Percentiles rank a stretch among this genome's conserved stretches.
Evolutionary conservation across 148 eudicot species (phyloP).

Genomic region (Fagopyrum esculentum): DNA sequence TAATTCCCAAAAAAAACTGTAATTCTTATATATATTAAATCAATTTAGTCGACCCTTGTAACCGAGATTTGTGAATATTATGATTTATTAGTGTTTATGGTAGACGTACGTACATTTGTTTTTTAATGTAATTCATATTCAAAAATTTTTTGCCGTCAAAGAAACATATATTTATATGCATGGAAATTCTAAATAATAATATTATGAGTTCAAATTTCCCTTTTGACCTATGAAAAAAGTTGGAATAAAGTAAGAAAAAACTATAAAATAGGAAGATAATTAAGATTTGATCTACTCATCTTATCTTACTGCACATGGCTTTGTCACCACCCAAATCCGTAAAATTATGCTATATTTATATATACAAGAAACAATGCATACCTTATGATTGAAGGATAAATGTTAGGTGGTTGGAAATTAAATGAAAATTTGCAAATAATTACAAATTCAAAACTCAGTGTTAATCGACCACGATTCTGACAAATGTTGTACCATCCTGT

Average conservation of each 20-base stretch:
- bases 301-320: constrained; percentile 7
- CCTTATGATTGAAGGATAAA: constrained; percentile 5
- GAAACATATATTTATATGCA: too few relatives aligned
- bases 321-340: not conserved
- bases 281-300: constrained; percentile 3
- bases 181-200: not conserved
- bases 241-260: not conserved
- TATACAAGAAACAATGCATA: not conserved
- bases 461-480: not conserved
- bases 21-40: too few relatives aligned
- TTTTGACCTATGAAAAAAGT: not conserved
- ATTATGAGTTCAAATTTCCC: not conserved
- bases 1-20: too few relatives aligned
- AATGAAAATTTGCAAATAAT: not conserved
- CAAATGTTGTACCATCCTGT: not conserved
- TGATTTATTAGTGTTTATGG: too few relatives aligned
- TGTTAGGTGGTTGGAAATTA: constrained; percentile 3
- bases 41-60: too few relatives aligned
- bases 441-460: not conserved
- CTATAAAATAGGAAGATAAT: constrained; percentile 2
- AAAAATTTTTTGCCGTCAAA: too few relatives aligned
- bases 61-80: too few relatives aligned
- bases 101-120: too few relatives aligned
- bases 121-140: too few relatives aligned
- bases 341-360: not conserved